A percentile compares a stretch with the other conserved stretches of the same genome.
Conservation (phyloP, 2,329 filamentous ascomycete genomes). For the Grosmannia penicillata region DNA sequence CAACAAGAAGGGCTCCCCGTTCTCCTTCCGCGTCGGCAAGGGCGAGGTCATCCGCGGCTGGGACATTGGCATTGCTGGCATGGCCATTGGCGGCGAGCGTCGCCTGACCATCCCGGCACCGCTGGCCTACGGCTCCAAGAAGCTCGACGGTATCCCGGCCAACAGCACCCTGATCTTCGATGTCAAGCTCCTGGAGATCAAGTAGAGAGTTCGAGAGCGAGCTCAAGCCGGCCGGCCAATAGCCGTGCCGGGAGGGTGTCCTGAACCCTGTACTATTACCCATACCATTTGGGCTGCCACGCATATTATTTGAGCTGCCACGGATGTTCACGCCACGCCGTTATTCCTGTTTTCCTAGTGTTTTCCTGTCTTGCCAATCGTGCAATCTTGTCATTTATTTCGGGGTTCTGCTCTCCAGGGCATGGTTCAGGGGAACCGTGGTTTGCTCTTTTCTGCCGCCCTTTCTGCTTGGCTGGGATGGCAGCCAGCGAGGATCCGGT, state of each 20-base stretch:
- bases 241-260: too few relatives aligned
- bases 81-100: slow-evolving; percentile 87
- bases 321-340: too few relatives aligned
- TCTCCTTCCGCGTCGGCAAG: slow-evolving; percentile 85
- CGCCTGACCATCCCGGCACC: slow-evolving; percentile 77
- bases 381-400: too few relatives aligned
- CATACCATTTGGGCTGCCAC: too few relatives aligned
- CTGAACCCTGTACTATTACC: too few relatives aligned
- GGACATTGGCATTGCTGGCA: slow-evolving; percentile 88
- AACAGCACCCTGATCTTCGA: slow-evolving; percentile 93
- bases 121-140: slow-evolving; percentile 79
- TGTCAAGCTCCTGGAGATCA: slow-evolving; percentile 71
- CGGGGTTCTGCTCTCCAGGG: background rate
- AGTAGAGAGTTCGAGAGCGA: too few relatives aligned
- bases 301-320: too few relatives aligned
- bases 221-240: too few relatives aligned
- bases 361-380: too few relatives aligned
- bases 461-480: background rate
- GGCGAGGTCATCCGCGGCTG: slow-evolving; percentile 98
- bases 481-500: slow-evolving; percentile 2
- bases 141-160: slow-evolving; percentile 68
- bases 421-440: too few relatives aligned
- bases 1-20: slow-evolving; percentile 98
- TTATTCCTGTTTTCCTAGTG: too few relatives aligned
- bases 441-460: background rate